Conservation (phyloP, 140 eudicot species). For the Cichorium intybus region DNA sequence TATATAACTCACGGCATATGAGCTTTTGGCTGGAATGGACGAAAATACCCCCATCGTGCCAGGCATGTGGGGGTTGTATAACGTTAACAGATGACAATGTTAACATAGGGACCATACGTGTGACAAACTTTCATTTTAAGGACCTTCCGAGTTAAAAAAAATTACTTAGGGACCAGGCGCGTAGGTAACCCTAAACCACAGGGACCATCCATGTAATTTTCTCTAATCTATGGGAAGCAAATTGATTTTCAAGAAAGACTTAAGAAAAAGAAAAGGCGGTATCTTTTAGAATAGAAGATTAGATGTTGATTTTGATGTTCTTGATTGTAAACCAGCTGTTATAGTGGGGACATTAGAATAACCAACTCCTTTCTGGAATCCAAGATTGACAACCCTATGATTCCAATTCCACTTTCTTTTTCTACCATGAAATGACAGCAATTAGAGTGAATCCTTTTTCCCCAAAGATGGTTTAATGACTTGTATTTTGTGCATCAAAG, state of each 20-base stretch:
- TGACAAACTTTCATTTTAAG: no score
- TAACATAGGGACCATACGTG: no score
- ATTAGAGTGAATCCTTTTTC: background rate
- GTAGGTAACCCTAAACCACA: no score
- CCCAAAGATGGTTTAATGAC: constrained; percentile 4
- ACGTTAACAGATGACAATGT: no score
- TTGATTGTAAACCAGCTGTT: constrained; percentile 68
- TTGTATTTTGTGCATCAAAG: constrained; percentile 12
- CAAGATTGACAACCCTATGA: constrained; percentile 27
- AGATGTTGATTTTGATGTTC: constrained; percentile 17
- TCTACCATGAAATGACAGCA: constrained; percentile 1
- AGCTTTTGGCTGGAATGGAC: no score
- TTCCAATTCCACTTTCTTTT: constrained; percentile 19
- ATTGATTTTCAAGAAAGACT: constrained; percentile 36
- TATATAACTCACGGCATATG: no score
- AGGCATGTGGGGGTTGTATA: no score
- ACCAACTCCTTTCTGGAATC: constrained; percentile 25
- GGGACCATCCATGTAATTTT: no score
- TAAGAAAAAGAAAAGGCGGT: constrained; percentile 26
- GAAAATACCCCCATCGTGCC: no score
- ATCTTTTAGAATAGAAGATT: constrained; percentile 39
- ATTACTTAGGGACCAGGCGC: no score
- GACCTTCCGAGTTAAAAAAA: no score
- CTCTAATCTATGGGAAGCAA: constrained; percentile 25
- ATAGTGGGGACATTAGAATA: constrained; percentile 61